These are phyloP conservation scores for Pseudopithomyces chartarum DNA, from an alignment of 2,329 filamentous ascomycete species.

Conservation along the genomic window DNA sequence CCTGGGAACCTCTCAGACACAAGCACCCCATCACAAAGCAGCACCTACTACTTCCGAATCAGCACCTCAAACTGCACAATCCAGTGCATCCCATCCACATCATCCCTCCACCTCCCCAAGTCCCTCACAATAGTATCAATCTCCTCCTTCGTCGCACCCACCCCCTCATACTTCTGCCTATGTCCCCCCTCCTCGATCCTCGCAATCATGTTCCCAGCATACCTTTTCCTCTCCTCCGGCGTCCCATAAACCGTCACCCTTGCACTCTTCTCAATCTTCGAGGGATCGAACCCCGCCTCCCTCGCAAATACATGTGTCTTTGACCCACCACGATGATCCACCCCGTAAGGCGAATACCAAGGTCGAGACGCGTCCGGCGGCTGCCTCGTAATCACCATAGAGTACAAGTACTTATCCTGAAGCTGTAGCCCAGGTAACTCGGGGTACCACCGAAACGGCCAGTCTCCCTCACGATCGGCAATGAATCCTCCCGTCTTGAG, in stretches of 20 bases:
- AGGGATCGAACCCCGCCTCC: constrained; percentile 21
- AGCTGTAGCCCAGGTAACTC: constrained; percentile 20
- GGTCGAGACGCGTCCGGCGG: constrained; percentile 10
- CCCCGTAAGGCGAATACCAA: constrained; percentile 25
- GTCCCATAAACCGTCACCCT: constrained; percentile 9
- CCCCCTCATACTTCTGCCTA: constrained; percentile 22
- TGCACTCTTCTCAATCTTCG: constrained; percentile 19
- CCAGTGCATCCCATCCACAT: constrained; percentile 1
- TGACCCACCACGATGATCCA: constrained; percentile 15
- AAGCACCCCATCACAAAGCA: no score
- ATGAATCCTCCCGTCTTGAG: constrained; percentile 53
- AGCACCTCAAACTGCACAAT: constrained; percentile 4
- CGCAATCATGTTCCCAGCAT: constrained; percentile 19
- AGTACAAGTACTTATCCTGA: constrained; percentile 39
- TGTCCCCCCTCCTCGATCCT: constrained; percentile 21
- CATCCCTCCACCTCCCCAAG: not conserved
- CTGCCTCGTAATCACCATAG: constrained; percentile 34
- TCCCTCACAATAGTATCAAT: not conserved
- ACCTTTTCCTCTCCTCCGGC: constrained; percentile 31
- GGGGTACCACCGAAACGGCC: constrained; percentile 23
- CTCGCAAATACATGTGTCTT: constrained; percentile 34
- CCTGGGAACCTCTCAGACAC: no score
- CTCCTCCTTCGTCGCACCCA: constrained; percentile 1
- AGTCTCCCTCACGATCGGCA: constrained; percentile 37
- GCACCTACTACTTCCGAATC: not conserved